Base-by-base conservation (phyloP, 2,329 filamentous ascomycete species). In the Lecanicillium sp. region DNA sequence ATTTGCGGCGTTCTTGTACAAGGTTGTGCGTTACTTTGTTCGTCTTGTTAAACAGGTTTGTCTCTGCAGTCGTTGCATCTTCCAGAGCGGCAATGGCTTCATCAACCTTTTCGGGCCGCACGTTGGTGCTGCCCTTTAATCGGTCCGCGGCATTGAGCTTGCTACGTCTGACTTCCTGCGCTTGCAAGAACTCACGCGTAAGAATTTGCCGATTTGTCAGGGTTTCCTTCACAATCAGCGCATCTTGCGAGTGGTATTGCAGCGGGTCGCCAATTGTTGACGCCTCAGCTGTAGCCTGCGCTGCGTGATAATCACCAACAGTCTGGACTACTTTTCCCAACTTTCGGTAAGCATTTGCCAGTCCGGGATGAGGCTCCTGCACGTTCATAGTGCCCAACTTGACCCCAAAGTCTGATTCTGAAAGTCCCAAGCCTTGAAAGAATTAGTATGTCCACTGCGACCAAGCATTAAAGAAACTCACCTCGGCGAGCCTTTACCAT, bases 181-280 rank as follows among this genome's bases (percentile, higher is more conserved):
- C 89, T 61, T 95, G 87, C 18, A 94, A 66, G 43, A 96, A 80
- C 55, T 98, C 92, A 43, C 92, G 87, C 31, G 95, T 83, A 15
- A 98, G 75, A 45, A 98, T 95, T 63, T 98, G 92, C 11, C 92
- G 85, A 65, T 98, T 98, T 4, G 92, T 98, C 46, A 98, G 74
- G 9, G 89, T 95, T 58, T 98, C 92, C 62, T 98, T 98, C 49
- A 96, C 92, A 51, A 96, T 94, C 57, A 95, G 94, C 32, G 92
- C 86, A 60, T 98, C 92, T 41, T 86, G 82, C 32, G 88, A 95
- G 63, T 96, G 88, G 57, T 96, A 95, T 52, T 89, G 85, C 45
- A 98, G 79, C 9, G 92, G 86, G 51, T 98, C 92, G 33, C 87
- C 88, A 36, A 98, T 74, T 2, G 90, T 95, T 8, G 90, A 94